Conservation (phyloP, 2,329 filamentous ascomycete genomes). For the Endothia cerciana region DNA sequence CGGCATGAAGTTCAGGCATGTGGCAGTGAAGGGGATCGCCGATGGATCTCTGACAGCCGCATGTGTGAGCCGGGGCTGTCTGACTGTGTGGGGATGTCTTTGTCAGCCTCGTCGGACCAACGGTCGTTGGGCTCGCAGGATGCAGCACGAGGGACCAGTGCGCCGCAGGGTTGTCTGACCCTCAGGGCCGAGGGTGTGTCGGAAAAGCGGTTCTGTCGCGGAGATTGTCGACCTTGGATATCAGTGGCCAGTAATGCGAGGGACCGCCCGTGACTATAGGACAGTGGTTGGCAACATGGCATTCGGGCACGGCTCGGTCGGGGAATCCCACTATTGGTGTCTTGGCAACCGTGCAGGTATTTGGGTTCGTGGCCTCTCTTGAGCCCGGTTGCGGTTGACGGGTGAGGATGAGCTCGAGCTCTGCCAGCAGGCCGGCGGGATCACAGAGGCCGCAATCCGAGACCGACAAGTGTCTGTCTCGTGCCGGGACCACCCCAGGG, state of each 20-base stretch:
- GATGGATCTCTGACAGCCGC: slow-evolving; percentile 15
- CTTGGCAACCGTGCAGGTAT: not conserved
- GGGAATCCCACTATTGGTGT: not conserved
- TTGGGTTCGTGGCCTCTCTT: not conserved
- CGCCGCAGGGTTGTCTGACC: not conserved
- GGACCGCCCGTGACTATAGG: not conserved
- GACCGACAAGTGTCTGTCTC: not conserved
- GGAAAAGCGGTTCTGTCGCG: not conserved
- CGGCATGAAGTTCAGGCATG: slow-evolving; percentile 21
- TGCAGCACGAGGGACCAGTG: too few relatives aligned
- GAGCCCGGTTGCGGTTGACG: not conserved
- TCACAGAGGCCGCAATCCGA: too few relatives aligned
- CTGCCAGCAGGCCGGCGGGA: not conserved
- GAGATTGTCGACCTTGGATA: slow-evolving; percentile 14
- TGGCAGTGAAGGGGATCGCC: slow-evolving; percentile 17
- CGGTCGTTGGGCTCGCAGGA: too few relatives aligned
- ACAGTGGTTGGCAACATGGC: not conserved
- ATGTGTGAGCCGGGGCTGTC: slow-evolving; percentile 12
- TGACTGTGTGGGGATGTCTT: slow-evolving; percentile 26
- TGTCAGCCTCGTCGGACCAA: slow-evolving; percentile 18
- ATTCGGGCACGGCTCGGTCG: not conserved
- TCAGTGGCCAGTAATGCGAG: not conserved
- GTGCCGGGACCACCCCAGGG: not conserved
- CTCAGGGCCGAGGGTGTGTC: not conserved
- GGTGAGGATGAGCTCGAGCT: not conserved